Percentiles rank a stretch among this genome's conserved stretches.
Conservation (phyloP, 2,329 filamentous ascomycete genomes). For the Amauroascus niger region DNA sequence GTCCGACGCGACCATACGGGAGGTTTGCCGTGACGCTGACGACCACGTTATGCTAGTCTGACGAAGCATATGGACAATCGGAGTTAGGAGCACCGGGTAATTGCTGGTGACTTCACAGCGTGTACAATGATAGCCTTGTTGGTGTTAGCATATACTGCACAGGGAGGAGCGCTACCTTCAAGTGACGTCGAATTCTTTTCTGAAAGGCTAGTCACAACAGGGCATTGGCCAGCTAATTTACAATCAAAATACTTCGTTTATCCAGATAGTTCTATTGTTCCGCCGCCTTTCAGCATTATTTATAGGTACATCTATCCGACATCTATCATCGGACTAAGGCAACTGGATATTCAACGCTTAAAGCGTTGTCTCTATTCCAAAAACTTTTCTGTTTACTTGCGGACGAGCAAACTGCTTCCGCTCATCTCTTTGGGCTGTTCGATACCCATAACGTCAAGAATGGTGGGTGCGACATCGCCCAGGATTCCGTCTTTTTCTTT, state of each 20-base stretch:
- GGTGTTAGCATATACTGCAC: background rate
- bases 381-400: slow-evolving; percentile 4
- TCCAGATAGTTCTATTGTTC: background rate
- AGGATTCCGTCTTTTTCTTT: slow-evolving; percentile 81
- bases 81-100: background rate
- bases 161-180: background rate
- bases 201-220: background rate
- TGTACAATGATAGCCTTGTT: background rate
- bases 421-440: slow-evolving; percentile 88
- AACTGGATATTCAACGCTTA: background rate
- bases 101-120: background rate
- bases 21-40: background rate
- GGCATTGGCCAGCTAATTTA: background rate
- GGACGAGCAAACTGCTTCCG: slow-evolving; percentile 66
- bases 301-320: background rate
- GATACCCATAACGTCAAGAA: slow-evolving; percentile 83
- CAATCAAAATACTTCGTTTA: background rate
- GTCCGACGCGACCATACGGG: background rate
- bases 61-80: background rate
- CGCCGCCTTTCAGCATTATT: background rate
- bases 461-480: slow-evolving; percentile 91
- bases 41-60: background rate
- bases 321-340: background rate
- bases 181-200: background rate
- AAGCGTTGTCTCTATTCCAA: background rate